Base-by-base conservation (phyloP, 1,139 yeast species). In the Suzukiozyma palmioleophila region DNA sequence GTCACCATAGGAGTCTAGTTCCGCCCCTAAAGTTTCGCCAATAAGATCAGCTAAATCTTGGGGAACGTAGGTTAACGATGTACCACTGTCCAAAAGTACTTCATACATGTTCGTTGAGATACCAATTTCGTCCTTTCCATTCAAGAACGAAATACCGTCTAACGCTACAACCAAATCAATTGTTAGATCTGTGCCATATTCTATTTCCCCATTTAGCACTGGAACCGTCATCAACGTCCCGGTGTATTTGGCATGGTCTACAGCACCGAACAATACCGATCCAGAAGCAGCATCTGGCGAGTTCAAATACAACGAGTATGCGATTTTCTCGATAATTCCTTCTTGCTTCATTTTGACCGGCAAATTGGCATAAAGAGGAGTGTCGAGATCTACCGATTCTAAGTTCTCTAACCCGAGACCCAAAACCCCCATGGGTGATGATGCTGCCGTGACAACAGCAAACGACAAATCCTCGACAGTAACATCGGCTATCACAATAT, bases 371-470 rank as follows among this genome's bases (percentile, higher is more conserved):
- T 66, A 66, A 26, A 40, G 40, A 31, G 54, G 50, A 11, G 48
- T 47, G 8, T 11, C 11, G 3, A 26, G 32, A 22, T 25, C 11
- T 25, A 39, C 67, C 3, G 71, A 63, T 53, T 79, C 84, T 43
- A 76, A 58, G 1, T 73, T 77, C 8, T 71, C 61, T 36, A 78
- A 65, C 5, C 84, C 84, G 40, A 79, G 66, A 10, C 84, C 84
- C 34, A 78, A 57, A 25, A 77, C 73, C 18, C 80, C 80, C 25
- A 66, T 56, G 33, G 64, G 64, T 18, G 69, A 64, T 15, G 69
- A 64, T 12, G 75, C 57, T 26, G 56, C 50, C 47, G 69, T 67
- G 22, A 75, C 80, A 33, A 76, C 60, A 5, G 80, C 84, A 54
- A 78, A 67, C 10, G 77, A 70, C 46, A 79, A 63, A 40, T 59